Percentiles rank a stretch among this genome's conserved stretches.
Conservation (phyloP, 306 rosid species). For the Vigna nakashimae region DNA sequence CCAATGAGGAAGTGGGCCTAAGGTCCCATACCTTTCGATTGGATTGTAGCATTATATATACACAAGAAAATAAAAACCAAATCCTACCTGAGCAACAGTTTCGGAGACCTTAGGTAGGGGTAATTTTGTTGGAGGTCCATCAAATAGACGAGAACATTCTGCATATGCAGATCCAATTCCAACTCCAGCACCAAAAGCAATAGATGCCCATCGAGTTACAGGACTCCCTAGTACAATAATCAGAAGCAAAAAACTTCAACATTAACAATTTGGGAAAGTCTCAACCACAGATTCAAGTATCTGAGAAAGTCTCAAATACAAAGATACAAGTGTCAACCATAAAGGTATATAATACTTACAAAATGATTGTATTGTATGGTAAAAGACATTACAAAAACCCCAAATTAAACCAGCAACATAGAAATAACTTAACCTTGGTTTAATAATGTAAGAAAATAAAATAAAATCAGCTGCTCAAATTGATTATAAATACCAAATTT, state of each 20-base stretch:
- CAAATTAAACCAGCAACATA: constrained; percentile 8
- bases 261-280: constrained; percentile 31
- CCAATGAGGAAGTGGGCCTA: neutral
- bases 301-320: constrained; percentile 15
- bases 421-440: constrained; percentile 4
- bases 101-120: constrained; percentile 47
- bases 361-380: constrained; percentile 3
- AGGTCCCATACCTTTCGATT: neutral
- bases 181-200: constrained; percentile 89
- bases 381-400: constrained; percentile 5
- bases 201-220: constrained; percentile 84
- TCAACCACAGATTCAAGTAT: constrained; percentile 14
- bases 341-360: constrained; percentile 19
- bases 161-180: constrained; percentile 90
- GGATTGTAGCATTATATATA: neutral
- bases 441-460: constrained; percentile 5
- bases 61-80: constrained; percentile 15
- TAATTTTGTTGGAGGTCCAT: constrained; percentile 63
- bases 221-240: constrained; percentile 73
- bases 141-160: constrained; percentile 70
- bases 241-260: constrained; percentile 26
- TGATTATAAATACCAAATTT: constrained; percentile 5
- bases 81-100: constrained; percentile 53
- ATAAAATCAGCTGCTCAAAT: neutral
- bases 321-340: constrained; percentile 7